These are phyloP conservation scores for Cyberlindnera maclurae DNA, from an alignment of 805 yeast species.

Conservation along the genomic window DNA sequence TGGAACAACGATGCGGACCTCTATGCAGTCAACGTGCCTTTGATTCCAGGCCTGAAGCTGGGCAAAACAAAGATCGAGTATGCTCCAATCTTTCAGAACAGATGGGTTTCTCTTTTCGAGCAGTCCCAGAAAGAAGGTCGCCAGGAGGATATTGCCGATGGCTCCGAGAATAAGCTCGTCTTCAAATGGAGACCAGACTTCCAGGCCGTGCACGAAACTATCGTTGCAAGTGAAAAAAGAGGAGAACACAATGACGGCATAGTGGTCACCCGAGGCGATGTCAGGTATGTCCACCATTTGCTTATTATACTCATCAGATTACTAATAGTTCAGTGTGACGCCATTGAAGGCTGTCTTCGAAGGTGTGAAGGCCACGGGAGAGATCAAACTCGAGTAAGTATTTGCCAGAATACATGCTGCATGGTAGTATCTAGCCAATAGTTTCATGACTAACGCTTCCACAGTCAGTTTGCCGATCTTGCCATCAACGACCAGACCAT, in stretches of 20 bases:
- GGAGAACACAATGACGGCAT: slow-evolving; percentile 23
- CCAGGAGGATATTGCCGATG: slow-evolving; percentile 42
- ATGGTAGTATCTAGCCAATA: background rate
- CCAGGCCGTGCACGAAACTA: slow-evolving; percentile 51
- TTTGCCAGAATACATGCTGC: background rate
- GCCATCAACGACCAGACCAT: background rate
- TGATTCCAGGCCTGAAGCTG: slow-evolving; percentile 44
- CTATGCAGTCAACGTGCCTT: slow-evolving; percentile 80
- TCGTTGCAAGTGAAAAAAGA: slow-evolving; percentile 28
- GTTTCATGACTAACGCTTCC: background rate
- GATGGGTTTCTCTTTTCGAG: slow-evolving; percentile 65
- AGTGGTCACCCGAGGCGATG: slow-evolving; percentile 25
- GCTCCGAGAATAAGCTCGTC: slow-evolving; percentile 35
- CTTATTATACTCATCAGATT: background rate
- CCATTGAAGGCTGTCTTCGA: slow-evolving; percentile 68
- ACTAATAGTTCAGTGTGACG: slow-evolving; percentile 49
- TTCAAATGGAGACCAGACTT: slow-evolving; percentile 86
- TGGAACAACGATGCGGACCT: slow-evolving; percentile 61
- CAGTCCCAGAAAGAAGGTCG: slow-evolving; percentile 9
- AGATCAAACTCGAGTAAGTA: slow-evolving; percentile 37
- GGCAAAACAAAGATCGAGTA: slow-evolving; percentile 55
- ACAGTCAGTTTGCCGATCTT: background rate
- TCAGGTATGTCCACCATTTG: slow-evolving; percentile 19
- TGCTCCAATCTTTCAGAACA: slow-evolving; percentile 76
- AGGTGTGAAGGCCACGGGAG: slow-evolving; percentile 48